Percentiles rank a stretch among this genome's conserved stretches.
Evolutionary conservation across 2,329 filamentous ascomycete species (phyloP).

Genomic region (Huntiella moniliformis): DNA sequence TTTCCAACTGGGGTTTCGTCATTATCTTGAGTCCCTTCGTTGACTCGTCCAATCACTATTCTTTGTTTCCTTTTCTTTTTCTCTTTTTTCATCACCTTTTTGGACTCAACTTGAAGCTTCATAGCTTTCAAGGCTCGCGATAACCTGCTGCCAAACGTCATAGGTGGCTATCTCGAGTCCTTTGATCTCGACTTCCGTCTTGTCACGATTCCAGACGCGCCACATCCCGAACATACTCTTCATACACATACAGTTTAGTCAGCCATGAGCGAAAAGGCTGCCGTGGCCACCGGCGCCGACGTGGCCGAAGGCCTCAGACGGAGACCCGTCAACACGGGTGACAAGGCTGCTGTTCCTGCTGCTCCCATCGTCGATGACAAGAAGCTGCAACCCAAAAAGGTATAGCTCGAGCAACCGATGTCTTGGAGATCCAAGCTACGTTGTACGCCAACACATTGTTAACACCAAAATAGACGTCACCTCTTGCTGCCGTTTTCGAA

Average conservation of each 20-base stretch:
- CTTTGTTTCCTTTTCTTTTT: conserved; percentile 8
- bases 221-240: background rate
- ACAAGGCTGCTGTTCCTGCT: conserved; percentile 12
- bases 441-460: conserved; percentile 14
- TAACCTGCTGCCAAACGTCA: background rate
- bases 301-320: conserved; percentile 36
- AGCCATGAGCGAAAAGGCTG: conserved; percentile 34
- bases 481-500: conserved; percentile 43
- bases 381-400: conserved; percentile 40
- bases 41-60: conserved; percentile 13
- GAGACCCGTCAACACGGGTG: conserved; percentile 24
- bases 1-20: background rate
- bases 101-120: background rate
- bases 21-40: conserved; percentile 10
- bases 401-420: conserved; percentile 15
- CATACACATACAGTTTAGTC: background rate
- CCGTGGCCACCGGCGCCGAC: conserved; percentile 42
- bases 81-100: conserved; percentile 8
- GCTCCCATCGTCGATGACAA: conserved; percentile 30
- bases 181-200: background rate
- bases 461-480: conserved; percentile 25
- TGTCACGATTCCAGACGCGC: background rate
- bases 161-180: background rate
- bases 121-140: background rate
- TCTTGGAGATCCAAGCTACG: background rate